Conservation (phyloP, 371 early-diverging fungal species). For the Mortierella sp. region DNA sequence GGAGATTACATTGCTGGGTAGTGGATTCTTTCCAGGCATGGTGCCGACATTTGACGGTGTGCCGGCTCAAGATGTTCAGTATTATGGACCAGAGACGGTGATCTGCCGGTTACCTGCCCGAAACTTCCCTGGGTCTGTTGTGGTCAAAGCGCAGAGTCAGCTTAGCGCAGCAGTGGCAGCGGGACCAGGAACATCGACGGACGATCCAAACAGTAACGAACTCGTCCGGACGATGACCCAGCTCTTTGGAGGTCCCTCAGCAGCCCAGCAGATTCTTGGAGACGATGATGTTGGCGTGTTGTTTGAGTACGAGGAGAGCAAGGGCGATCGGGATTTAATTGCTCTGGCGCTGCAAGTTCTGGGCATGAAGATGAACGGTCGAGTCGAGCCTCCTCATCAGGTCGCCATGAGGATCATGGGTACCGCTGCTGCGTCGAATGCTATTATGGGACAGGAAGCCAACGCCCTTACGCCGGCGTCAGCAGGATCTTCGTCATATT, state of each 20-base stretch:
- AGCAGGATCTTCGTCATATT: background rate
- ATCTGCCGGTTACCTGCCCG: constrained; percentile 87
- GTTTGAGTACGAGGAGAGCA: constrained; percentile 70
- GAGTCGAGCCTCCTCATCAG: constrained; percentile 76
- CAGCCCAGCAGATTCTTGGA: constrained; percentile 17
- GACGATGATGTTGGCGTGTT: constrained; percentile 71
- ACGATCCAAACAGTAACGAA: constrained; percentile 32
- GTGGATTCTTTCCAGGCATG: constrained; percentile 78
- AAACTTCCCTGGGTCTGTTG: constrained; percentile 78
- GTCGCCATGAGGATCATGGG: constrained; percentile 83
- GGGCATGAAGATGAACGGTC: constrained; percentile 85
- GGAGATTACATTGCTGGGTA: constrained; percentile 83
- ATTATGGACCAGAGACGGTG: constrained; percentile 79
- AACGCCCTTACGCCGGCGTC: background rate
- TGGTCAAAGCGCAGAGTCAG: constrained; percentile 65
- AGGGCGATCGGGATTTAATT: constrained; percentile 80
- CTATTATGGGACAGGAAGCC: constrained; percentile 23
- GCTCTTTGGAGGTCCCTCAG: constrained; percentile 47
- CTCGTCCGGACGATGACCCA: constrained; percentile 55
- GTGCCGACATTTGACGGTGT: constrained; percentile 84
- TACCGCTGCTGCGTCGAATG: constrained; percentile 60
- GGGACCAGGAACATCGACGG: constrained; percentile 41
- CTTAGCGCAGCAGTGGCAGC: constrained; percentile 59
- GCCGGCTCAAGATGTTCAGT: constrained; percentile 75
- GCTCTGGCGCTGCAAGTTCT: constrained; percentile 88